Evolutionary conservation across 2,329 filamentous ascomycete genomes (phyloP).

Genomic region (Scedosporium minutisporum): DNA sequence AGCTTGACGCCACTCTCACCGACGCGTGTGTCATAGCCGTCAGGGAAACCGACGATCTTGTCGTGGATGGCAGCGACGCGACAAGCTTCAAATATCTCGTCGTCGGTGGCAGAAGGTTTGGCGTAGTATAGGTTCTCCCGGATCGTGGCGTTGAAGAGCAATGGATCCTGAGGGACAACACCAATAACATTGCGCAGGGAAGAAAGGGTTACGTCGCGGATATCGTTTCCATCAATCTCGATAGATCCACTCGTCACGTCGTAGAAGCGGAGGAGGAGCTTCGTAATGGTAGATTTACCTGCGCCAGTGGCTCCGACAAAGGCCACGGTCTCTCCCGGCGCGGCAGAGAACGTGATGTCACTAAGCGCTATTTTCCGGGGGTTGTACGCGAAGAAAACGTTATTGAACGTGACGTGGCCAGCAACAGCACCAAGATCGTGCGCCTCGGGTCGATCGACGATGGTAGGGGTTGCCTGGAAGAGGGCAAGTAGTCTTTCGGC

Average conservation of each 20-base stretch:
- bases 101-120: conserved; percentile 48
- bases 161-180: conserved; percentile 55
- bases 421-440: no score
- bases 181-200: conserved; percentile 50
- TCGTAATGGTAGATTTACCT: conserved; percentile 53
- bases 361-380: conserved; percentile 31
- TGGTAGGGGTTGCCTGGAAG: no score
- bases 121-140: conserved; percentile 58
- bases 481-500: no score
- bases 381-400: no score
- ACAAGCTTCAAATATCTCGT: conserved; percentile 51
- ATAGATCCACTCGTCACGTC: conserved; percentile 45
- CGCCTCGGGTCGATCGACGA: no score
- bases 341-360: conserved; percentile 36
- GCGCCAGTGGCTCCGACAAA: conserved; percentile 53
- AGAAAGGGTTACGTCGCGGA: conserved; percentile 47
- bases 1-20: conserved; percentile 39
- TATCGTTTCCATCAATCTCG: conserved; percentile 47
- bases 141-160: conserved; percentile 55
- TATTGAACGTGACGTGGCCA: no score
- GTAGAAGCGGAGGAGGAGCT: conserved; percentile 52
- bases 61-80: conserved; percentile 54
- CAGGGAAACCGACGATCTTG: conserved; percentile 48
- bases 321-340: conserved; percentile 46
- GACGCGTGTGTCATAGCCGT: conserved; percentile 36